Conservation (phyloP, 2,329 filamentous ascomycete genomes). For the Verticillium nonalfalfae region DNA sequence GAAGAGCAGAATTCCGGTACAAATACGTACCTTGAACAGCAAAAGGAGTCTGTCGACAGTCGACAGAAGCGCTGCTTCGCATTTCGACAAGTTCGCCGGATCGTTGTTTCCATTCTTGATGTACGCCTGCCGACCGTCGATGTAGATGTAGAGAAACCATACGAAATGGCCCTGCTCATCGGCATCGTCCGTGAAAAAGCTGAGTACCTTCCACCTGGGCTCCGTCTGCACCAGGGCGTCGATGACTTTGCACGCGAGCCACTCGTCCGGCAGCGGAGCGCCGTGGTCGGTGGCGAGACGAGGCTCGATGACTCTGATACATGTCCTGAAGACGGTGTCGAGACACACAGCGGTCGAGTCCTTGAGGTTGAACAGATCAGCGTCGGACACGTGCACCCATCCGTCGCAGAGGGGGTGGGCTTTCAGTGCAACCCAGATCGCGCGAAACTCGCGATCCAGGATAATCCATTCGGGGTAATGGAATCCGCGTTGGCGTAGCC, state of each 20-base stretch:
- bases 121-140: background rate
- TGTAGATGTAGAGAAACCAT: background rate
- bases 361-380: background rate
- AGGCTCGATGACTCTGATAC: background rate
- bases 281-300: background rate
- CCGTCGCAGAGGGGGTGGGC: background rate
- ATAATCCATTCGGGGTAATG: background rate
- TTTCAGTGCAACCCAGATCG: background rate
- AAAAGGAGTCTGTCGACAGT: too few species aligned
- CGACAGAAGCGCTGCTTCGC: too few species aligned
- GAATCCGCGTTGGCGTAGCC: background rate
- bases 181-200: background rate
- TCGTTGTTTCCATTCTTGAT: too few species aligned
- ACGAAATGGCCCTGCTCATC: background rate
- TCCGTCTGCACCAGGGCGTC: background rate
- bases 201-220: background rate
- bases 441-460: background rate
- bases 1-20: too few species aligned
- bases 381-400: background rate
- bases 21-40: too few species aligned
- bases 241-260: background rate
- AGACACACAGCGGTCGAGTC: background rate
- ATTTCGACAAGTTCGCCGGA: too few species aligned
- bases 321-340: background rate
- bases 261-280: background rate